Conservation (phyloP, 805 yeast genomes). For the Yamadazyma tumulicola region DNA sequence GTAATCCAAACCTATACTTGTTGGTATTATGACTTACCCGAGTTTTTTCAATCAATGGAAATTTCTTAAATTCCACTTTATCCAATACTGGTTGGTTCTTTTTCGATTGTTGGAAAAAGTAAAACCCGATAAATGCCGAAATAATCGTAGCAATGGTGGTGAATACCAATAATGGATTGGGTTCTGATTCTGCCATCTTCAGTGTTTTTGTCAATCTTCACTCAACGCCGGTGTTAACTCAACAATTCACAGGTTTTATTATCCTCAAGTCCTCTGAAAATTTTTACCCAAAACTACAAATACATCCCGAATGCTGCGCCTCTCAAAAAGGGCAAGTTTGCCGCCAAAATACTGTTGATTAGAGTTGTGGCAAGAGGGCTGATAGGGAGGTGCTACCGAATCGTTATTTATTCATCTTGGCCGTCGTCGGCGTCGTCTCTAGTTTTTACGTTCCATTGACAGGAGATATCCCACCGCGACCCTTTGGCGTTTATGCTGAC, state of each 20-base stretch:
- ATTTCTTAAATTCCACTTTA: slow-evolving; percentile 66
- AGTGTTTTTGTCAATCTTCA: too few relatives aligned
- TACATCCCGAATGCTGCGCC: too few relatives aligned
- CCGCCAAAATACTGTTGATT: too few relatives aligned
- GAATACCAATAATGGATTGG: slow-evolving; percentile 38
- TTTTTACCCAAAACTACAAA: not conserved
- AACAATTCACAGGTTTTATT: not conserved
- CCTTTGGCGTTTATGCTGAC: slow-evolving; percentile 86
- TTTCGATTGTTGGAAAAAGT: slow-evolving; percentile 31
- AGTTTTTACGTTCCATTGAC: slow-evolving; percentile 71
- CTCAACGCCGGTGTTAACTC: too few relatives aligned
- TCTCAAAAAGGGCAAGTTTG: too few relatives aligned
- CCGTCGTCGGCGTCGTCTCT: slow-evolving; percentile 33
- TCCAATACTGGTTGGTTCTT: slow-evolving; percentile 52
- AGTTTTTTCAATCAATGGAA: slow-evolving; percentile 76
- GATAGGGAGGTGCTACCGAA: too few relatives aligned
- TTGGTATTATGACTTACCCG: slow-evolving; percentile 78
- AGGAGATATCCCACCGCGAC: slow-evolving; percentile 85
- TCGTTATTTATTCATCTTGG: not conserved
- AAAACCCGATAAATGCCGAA: slow-evolving; percentile 28
- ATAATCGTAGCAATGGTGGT: slow-evolving; percentile 39
- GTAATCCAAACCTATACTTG: slow-evolving; percentile 78
- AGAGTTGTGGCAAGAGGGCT: too few relatives aligned
- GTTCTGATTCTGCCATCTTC: slow-evolving; percentile 18
- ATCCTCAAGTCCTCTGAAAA: not conserved